Conservation (phyloP, 345 rosid species). For the Leavenworthia alabamica region DNA sequence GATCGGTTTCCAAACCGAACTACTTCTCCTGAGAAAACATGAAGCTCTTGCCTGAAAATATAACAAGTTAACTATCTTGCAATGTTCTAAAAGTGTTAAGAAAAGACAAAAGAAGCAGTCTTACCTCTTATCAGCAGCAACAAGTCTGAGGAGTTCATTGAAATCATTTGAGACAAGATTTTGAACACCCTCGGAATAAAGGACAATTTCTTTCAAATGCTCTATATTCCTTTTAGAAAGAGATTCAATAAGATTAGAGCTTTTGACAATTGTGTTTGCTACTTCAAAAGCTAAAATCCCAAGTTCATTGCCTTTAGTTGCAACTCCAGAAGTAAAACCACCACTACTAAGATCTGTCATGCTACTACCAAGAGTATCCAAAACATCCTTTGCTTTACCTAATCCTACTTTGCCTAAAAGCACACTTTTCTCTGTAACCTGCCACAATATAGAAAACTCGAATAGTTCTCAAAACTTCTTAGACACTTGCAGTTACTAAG, state of each 20-base stretch:
- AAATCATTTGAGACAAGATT: conserved; percentile 66
- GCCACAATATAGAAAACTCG: background rate
- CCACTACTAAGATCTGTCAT: conserved; percentile 68
- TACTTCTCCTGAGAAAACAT: conserved; percentile 77
- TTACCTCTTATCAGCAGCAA: conserved; percentile 79
- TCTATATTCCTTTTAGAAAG: conserved; percentile 52
- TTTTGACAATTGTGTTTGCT: conserved; percentile 84
- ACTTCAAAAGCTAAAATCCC: conserved; percentile 82
- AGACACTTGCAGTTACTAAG: too few species aligned
- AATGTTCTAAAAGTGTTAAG: background rate
- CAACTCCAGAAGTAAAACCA: conserved; percentile 65
- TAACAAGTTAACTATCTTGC: conserved; percentile 7
- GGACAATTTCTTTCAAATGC: conserved; percentile 55
- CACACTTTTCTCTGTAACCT: conserved; percentile 70
- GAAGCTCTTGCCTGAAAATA: conserved; percentile 64
- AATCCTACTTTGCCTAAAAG: conserved; percentile 71
- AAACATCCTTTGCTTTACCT: conserved; percentile 73
- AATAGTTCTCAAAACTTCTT: too few species aligned
- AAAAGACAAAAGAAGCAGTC: background rate
- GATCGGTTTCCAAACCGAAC: conserved; percentile 92
- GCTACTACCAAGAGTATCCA: conserved; percentile 90
- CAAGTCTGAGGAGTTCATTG: conserved; percentile 58
- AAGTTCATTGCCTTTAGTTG: conserved; percentile 65
- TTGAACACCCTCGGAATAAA: conserved; percentile 71
- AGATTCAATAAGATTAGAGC: conserved; percentile 76